Evolutionary conservation across 2,329 filamentous ascomycete species (phyloP).

Genomic region (Venturia asperata): DNA sequence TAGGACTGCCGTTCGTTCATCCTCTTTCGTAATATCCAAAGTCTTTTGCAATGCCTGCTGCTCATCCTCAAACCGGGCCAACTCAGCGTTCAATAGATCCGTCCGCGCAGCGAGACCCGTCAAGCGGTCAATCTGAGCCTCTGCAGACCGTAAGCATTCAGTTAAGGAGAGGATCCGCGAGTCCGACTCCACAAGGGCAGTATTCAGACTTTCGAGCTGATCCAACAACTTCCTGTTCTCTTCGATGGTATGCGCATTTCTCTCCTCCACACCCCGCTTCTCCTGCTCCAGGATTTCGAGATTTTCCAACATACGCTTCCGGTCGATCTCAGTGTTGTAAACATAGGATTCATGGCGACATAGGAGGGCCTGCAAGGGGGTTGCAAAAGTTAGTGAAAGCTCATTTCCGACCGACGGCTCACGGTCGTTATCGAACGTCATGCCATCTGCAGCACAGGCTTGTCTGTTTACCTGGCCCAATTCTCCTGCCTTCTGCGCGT

Average conservation of each 20-base stretch:
- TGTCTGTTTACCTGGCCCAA: conserved; percentile 76
- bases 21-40: conserved; percentile 60
- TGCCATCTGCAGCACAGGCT: conserved; percentile 21
- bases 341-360: conserved; percentile 92
- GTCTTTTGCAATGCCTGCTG: conserved; percentile 65
- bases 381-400: neutral
- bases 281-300: conserved; percentile 69
- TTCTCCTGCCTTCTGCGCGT: conserved; percentile 77
- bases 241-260: conserved; percentile 70
- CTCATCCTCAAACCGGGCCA: conserved; percentile 73
- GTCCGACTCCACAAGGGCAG: conserved; percentile 71
- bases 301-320: conserved; percentile 60
- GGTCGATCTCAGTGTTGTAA: conserved; percentile 82
- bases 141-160: conserved; percentile 66
- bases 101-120: conserved; percentile 68
- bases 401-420: conserved; percentile 14
- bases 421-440: conserved; percentile 20
- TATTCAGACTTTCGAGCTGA: conserved; percentile 79
- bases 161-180: conserved; percentile 70
- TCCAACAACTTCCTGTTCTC: conserved; percentile 77
- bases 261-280: conserved; percentile 62
- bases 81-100: conserved; percentile 70
- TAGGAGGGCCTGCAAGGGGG: conserved; percentile 67
- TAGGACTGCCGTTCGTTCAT: conserved; percentile 70
- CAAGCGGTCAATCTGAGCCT: conserved; percentile 67